A percentile compares a stretch with the other conserved stretches of the same genome.
phyloP scores from a whole-genome alignment of 2,329 filamentous ascomycete species.

The Colletotrichum sp. region DNA sequence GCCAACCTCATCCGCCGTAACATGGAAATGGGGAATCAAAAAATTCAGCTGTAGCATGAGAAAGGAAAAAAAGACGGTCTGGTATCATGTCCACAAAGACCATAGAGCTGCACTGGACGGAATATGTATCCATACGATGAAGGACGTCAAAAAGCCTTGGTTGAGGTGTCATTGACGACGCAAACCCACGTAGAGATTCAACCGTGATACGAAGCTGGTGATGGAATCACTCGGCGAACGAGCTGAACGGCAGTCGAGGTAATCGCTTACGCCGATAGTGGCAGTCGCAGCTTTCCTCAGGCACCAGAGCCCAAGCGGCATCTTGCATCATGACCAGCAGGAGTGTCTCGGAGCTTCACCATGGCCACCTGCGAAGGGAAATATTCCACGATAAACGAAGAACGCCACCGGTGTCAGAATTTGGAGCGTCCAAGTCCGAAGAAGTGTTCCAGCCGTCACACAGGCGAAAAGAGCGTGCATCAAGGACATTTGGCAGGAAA shows the following conservation, averaged over 20 bases:
- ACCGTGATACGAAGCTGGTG: not conserved
- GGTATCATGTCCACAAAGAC: conserved; percentile 6
- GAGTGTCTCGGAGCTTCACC: not conserved
- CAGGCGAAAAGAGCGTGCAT: conserved; percentile 10
- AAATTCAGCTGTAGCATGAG: not conserved
- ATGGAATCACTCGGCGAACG: not conserved
- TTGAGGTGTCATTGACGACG: not conserved
- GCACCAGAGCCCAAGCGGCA: not conserved
- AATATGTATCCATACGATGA: not conserved
- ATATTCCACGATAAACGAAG: not conserved
- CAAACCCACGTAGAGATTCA: conserved; percentile 1
- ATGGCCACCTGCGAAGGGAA: not conserved
- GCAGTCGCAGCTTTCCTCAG: not conserved
- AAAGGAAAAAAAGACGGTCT: not conserved
- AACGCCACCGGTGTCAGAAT: not conserved
- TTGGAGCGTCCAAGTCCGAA: not conserved
- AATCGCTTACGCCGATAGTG: conserved; percentile 25
- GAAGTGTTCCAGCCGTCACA: conserved; percentile 1
- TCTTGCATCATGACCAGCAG: not conserved
- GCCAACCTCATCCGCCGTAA: not conserved
- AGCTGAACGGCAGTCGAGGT: conserved; percentile 17
- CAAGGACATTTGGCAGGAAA: conserved; percentile 8
- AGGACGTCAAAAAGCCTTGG: not conserved
- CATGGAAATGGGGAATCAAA: conserved; percentile 33
- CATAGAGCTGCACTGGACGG: not conserved